Base-by-base conservation (phyloP, 768 basidiomycete species). In the Mycena latifolia region DNA sequence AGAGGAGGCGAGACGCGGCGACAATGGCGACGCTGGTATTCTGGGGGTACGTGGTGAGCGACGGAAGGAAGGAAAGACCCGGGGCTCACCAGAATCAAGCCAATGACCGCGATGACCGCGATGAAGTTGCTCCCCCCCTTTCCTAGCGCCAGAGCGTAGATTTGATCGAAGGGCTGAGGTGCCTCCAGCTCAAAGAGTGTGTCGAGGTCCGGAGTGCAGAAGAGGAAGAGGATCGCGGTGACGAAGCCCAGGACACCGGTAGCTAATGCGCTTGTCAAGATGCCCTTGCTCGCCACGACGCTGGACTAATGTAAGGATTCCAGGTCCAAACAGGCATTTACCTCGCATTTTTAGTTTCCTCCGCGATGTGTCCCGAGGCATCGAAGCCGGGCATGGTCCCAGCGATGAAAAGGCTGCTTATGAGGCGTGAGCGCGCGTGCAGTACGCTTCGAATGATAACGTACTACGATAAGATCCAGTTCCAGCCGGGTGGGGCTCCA, bases 361-460 rank as follows among this genome's bases (percentile, higher is more conserved):
- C 94, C 5, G 93, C 92, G 64, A 95, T 89, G 67, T 95, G 94
- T 0, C 94, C 93, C 18, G 91, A 88, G 2, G 94, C 94, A 75
- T 96, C 95, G 73, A 96, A 97, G 7, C 96, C 96, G 5, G 92
- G 95, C 80, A 97, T 79, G 0, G 91, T 93, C 14, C 95, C 93
- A 0, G 94, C 89, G 1, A 94, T 92, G 77, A 94, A 95, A 22
- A 96, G 82, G 82, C 92, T 93, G 60, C n/a, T n/a, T n/a, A 11
- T 50, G 27, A 27, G 45, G 28, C 7, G 47, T 22, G 11, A 31
- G 56, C 27, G 41, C 27, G 29, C 3, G 6, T 6, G 41, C 35
- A 14, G 33, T 7, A 35, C n/a, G n/a, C 11, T 31, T 12, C 17
- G 25, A 55, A 35, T 17, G n/a, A 45, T 46, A 22, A 25, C 53